Evolutionary conservation across 1,284 basidiomycete species (phyloP).

Genomic region (Trametes polyzona): DNA sequence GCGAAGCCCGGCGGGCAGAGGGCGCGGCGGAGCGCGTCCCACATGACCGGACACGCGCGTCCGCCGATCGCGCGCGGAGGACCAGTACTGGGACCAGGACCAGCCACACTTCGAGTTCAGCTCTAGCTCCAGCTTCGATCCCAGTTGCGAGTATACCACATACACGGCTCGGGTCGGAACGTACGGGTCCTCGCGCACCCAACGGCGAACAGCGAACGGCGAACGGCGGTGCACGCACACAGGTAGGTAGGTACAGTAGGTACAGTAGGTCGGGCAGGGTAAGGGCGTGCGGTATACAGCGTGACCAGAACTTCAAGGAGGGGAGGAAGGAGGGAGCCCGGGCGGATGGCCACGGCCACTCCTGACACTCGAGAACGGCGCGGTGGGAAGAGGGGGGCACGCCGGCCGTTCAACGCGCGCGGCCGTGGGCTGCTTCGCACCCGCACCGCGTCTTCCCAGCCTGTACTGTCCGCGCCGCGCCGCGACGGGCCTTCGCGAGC

Average conservation of each 20-base stretch:
- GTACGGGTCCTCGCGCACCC: no score
- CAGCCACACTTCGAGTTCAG: no score
- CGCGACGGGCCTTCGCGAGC: not conserved
- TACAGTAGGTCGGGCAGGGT: no score
- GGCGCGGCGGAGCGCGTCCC: constrained; percentile 16
- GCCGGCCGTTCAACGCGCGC: constrained; percentile 3
- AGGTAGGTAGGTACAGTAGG: no score
- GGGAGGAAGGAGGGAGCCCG: constrained; percentile 1
- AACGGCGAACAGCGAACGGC: not conserved
- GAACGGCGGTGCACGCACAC: no score
- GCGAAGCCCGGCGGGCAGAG: not conserved
- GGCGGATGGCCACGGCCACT: not conserved
- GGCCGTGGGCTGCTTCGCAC: constrained; percentile 2
- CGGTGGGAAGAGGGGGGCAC: constrained; percentile 22
- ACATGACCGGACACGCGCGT: constrained; percentile 22
- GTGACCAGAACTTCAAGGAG: constrained; percentile 23
- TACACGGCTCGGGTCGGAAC: no score
- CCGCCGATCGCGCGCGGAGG: constrained; percentile 18
- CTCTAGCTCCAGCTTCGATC: constrained; percentile 15
- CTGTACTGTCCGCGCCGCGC: constrained; percentile 4
- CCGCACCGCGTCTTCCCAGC: constrained; percentile 9
- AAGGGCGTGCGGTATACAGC: constrained; percentile 1
- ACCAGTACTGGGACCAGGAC: no score
- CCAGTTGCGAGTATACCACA: no score
- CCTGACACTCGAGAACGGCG: constrained; percentile 14